A percentile compares a stretch with the other conserved stretches of the same genome.
Evolutionary conservation across 768 basidiomycete species (phyloP).

Genomic region (Lepiota venenata): DNA sequence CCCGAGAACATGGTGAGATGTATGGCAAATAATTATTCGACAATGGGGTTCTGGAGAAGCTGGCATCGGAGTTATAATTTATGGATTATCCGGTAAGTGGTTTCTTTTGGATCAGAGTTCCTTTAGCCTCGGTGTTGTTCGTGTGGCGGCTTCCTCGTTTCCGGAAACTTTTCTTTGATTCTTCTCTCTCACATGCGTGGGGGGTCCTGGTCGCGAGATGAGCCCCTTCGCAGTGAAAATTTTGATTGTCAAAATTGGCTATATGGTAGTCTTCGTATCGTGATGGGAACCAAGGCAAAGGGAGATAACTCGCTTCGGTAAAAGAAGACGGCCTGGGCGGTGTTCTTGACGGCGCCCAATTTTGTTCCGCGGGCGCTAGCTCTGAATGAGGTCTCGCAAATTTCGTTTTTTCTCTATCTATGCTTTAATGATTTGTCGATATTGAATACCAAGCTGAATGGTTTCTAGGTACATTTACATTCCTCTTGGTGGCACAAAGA

Average conservation of each 20-base stretch:
- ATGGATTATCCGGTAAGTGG: conserved; percentile 79
- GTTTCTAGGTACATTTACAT: conserved; percentile 84
- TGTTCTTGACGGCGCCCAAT: no score
- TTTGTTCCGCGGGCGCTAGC: no score
- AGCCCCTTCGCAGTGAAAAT: no score
- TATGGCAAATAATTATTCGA: conserved; percentile 96
- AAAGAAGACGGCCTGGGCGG: no score
- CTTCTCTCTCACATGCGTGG: no score
- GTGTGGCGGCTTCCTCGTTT: background rate
- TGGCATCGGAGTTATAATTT: conserved; percentile 98
- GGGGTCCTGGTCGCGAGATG: no score
- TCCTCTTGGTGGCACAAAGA: conserved; percentile 75
- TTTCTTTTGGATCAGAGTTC: background rate
- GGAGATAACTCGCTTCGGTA: no score
- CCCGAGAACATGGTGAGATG: conserved; percentile 99
- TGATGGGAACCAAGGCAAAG: no score
- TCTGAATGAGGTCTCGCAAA: no score
- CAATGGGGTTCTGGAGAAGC: conserved; percentile 89
- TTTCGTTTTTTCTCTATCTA: background rate
- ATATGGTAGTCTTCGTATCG: no score
- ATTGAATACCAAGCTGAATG: background rate
- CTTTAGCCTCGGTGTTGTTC: background rate
- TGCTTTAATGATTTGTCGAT: conserved; percentile 4
- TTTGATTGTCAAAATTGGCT: no score
- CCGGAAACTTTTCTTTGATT: background rate